Evolutionary conservation across 192 early-diverging fungal species (phyloP).

Genomic region (Coemansia umbellata): DNA sequence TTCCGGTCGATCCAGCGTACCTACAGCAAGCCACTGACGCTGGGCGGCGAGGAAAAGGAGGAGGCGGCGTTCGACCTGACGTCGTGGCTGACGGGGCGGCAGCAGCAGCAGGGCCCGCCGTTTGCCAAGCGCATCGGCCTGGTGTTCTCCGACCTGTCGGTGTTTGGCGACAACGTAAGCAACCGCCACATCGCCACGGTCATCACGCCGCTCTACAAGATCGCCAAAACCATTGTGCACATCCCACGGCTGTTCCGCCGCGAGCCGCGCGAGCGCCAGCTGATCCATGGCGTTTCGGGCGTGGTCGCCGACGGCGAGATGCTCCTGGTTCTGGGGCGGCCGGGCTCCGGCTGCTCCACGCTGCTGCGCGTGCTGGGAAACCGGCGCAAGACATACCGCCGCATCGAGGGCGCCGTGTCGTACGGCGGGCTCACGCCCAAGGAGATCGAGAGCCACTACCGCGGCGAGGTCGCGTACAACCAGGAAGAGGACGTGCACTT

Average conservation of each 20-base stretch:
- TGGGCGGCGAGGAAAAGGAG: conserved; percentile 9
- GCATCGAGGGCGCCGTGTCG: conserved; percentile 56
- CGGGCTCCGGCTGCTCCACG: conserved; percentile 65
- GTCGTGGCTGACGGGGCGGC: conserved; percentile 28
- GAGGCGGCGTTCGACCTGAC: conserved; percentile 23
- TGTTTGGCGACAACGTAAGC: conserved; percentile 31
- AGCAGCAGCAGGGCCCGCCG: conserved; percentile 32
- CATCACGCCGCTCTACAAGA: conserved; percentile 36
- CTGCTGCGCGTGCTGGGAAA: conserved; percentile 62
- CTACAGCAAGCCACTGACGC: conserved; percentile 26
- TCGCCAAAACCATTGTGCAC: conserved; percentile 7
- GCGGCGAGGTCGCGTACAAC: conserved; percentile 74
- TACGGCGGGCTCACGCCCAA: conserved; percentile 65
- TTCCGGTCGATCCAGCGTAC: conserved; percentile 46
- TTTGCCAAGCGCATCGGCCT: conserved; percentile 50
- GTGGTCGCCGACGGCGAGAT: conserved; percentile 71
- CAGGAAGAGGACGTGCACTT: conserved; percentile 80
- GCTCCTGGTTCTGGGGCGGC: conserved; percentile 64
- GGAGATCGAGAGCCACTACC: conserved; percentile 58
- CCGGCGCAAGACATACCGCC: conserved; percentile 52
- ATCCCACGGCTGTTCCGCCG: conserved; percentile 1
- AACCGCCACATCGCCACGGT: conserved; percentile 42
- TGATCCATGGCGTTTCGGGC: conserved; percentile 61
- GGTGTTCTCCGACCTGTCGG: conserved; percentile 32
- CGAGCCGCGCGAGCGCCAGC: conserved; percentile 10